Evolutionary conservation across 352 stramenopile species (phyloP), one percentile per base, ranked within the genome.

Genomic region (Elongisporangium undulatum): DNA sequence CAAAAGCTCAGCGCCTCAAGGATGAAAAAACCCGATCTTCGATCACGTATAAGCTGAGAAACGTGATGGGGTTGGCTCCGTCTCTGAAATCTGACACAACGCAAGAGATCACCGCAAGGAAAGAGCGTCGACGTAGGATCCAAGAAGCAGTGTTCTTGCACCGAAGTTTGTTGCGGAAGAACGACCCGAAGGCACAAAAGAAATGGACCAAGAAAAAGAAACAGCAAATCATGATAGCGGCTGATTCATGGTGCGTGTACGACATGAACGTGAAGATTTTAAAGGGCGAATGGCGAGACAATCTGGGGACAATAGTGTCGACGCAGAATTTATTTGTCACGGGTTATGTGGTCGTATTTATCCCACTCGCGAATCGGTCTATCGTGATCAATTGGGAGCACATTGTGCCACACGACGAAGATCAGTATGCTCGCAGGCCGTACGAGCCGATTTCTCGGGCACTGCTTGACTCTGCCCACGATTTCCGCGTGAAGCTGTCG

Each of bases 301-400:
- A 62, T 16, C 45, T 85, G 6, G 82, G 69, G 1, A 71, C 64
- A 6, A 76, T 90, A 49, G 61, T 92, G 5, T 92, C 82, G 50
- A 85, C 78, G 8, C 74, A 88, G 41, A 86, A 88, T 58, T 45
- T 92, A 53, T 72, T 88, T 48, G 65, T 69, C 1, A 88, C 74
- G 4, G 80, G 78, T 16, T 74, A 68, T 20, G 75, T 92, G 17
- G 34, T 90, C 17, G 76, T 92, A 19, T 92, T 89, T 52, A 55
- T 90, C 7, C 63, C 67, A 8, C 52, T 75, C 5, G 74, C 80
- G 12, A 85, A 89, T 55, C 72, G 63, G 4, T 70, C 77, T n/a
- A 75, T 77, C 6, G 82, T 89, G 26, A 59, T 87, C 24, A 74
- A 70, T 41, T 90, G 68, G 70, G 72, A 85, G 20, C 70, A 88